Conservation (phyloP, 768 basidiomycete genomes). For the Strobilomyces echinocephalus region DNA sequence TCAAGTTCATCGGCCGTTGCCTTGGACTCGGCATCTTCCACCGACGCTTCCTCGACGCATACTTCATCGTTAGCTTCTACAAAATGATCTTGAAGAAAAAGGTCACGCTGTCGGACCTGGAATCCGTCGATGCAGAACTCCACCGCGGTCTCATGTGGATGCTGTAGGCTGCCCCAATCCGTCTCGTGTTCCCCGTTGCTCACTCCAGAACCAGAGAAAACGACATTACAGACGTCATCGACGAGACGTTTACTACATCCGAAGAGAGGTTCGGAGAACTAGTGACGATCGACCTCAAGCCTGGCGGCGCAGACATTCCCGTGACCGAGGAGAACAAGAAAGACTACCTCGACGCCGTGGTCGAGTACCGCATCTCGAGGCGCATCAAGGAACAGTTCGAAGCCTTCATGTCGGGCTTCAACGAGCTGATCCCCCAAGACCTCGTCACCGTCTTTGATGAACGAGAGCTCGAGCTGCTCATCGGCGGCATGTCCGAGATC, state of each 20-base stretch:
- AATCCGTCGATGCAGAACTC: conserved; percentile 94
- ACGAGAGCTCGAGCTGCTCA: conserved; percentile 92
- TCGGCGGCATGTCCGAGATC: conserved; percentile 99
- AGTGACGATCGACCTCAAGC: conserved; percentile 92
- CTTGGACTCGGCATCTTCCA: conserved; percentile 98
- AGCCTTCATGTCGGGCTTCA: conserved; percentile 99
- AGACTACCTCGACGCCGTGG: conserved; percentile 91
- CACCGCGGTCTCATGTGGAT: conserved; percentile 98
- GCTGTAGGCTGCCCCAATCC: conserved; percentile 57
- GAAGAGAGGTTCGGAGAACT: conserved; percentile 99
- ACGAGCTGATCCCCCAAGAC: conserved; percentile 97
- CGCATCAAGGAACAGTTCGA: conserved; percentile 99
- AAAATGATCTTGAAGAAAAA: conserved; percentile 99
- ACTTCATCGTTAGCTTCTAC: conserved; percentile 99
- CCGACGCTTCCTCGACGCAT: conserved; percentile 96
- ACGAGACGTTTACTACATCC: conserved; percentile 94
- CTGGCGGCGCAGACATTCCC: conserved; percentile 77
- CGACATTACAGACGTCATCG: conserved; percentile 96
- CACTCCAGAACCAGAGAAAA: conserved; percentile 65
- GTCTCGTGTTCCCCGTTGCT: conserved; percentile 2
- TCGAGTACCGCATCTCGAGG: conserved; percentile 95
- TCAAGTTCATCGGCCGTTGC: conserved; percentile 98
- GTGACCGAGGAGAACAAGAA: conserved; percentile 99
- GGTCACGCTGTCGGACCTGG: conserved; percentile 87
- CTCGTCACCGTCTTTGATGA: conserved; percentile 98